A percentile compares a stretch with the other conserved stretches of the same genome.
phyloP scores from a whole-genome alignment of 129 eudicot species.

The Apium graveolens region DNA sequence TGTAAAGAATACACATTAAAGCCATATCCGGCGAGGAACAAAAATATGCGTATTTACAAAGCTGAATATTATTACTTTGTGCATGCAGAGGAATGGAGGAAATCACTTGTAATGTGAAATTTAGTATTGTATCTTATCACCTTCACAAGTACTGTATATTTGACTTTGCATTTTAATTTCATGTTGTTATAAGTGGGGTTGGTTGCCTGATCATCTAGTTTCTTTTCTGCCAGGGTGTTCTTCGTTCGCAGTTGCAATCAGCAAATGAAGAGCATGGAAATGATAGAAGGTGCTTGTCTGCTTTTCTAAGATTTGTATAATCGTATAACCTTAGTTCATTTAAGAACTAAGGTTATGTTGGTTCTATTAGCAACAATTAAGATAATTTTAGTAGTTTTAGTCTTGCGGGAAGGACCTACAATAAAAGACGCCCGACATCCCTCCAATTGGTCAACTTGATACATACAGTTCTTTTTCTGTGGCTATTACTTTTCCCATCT shows the following conservation, averaged over 20 bases:
- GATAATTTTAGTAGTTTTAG: not conserved
- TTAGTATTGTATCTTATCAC: too few relatives aligned
- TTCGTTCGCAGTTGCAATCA: conserved; percentile 71
- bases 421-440: not conserved
- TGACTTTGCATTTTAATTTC: not conserved
- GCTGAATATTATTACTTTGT: not conserved
- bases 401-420: not conserved
- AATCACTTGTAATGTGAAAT: not conserved
- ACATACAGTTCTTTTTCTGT: not conserved
- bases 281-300: conserved; percentile 49
- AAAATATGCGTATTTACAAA: not conserved
- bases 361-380: not conserved
- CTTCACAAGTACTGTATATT: not conserved
- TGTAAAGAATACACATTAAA: not conserved
- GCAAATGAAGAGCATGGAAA: conserved; percentile 73
- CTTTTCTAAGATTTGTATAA: not conserved
- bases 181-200: conserved; percentile 5
- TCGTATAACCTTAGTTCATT: not conserved
- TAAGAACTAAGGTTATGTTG: not conserved
- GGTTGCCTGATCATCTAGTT: conserved; percentile 7
- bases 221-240: conserved; percentile 51
- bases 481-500: not conserved
- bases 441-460: not conserved
- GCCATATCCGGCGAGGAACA: not conserved
- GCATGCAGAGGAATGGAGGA: not conserved